Conservation (phyloP, 805 yeast genomes). For the Sugiyamaella marilandica region DNA sequence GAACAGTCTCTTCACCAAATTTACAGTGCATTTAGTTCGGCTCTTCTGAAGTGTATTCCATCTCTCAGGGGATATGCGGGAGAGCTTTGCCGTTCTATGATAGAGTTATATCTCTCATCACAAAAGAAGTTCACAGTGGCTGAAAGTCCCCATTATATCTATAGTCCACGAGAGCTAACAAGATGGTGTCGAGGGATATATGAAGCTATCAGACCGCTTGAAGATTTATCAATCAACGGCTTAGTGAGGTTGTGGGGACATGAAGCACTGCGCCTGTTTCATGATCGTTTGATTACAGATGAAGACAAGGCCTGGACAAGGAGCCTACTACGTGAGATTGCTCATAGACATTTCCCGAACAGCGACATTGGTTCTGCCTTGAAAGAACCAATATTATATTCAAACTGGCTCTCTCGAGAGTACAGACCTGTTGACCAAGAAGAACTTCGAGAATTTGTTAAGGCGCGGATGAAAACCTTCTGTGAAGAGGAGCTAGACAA, state of each 20-base stretch:
- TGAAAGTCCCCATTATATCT: slow-evolving; percentile 57
- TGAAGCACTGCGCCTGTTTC: slow-evolving; percentile 73
- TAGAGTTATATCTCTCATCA: slow-evolving; percentile 52
- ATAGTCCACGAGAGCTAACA: slow-evolving; percentile 87
- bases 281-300: slow-evolving; percentile 56
- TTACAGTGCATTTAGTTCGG: slow-evolving; percentile 52
- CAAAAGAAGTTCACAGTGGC: slow-evolving; percentile 37
- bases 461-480: slow-evolving; percentile 62
- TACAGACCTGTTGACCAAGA: slow-evolving; percentile 52
- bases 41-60: slow-evolving; percentile 59
- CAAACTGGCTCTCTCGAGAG: slow-evolving; percentile 66
- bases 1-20: slow-evolving; percentile 57
- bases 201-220: slow-evolving; percentile 41
- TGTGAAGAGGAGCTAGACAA: slow-evolving; percentile 72
- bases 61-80: slow-evolving; percentile 49
- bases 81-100: slow-evolving; percentile 58
- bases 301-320: slow-evolving; percentile 50
- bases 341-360: slow-evolving; percentile 44
- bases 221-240: slow-evolving; percentile 37
- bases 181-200: slow-evolving; percentile 80
- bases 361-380: slow-evolving; percentile 36
- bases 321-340: slow-evolving; percentile 31
- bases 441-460: slow-evolving; percentile 50
- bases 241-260: slow-evolving; percentile 70
- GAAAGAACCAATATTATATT: slow-evolving; percentile 54